Percentiles rank a stretch among this genome's conserved stretches.
Evolutionary conservation across 208 protist species (phyloP).

Genomic region (Leishmania major): DNA sequence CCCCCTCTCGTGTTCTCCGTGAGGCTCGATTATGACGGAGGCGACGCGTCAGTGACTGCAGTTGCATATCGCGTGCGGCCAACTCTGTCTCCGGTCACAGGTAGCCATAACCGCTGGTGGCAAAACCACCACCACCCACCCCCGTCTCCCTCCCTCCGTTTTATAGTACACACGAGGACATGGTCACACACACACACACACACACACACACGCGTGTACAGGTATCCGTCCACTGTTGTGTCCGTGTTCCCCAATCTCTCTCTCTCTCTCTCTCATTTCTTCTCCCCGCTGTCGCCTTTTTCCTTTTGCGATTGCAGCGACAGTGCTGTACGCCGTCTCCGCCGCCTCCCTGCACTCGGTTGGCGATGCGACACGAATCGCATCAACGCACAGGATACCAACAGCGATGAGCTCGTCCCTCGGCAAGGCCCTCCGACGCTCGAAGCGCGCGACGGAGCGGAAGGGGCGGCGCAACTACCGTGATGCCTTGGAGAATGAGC

Average conservation of each 20-base stretch:
- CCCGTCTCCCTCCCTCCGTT: neutral
- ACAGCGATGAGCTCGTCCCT: slow-evolving; percentile 53
- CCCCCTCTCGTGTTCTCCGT: neutral
- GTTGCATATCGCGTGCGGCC: neutral
- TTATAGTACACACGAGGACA: neutral
- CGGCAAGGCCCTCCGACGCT: slow-evolving; percentile 79
- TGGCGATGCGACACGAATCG: neutral
- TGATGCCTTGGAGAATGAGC: slow-evolving; percentile 53
- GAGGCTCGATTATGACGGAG: neutral
- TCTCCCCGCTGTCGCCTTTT: neutral
- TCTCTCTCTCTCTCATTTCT: neutral
- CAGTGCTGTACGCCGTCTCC: neutral
- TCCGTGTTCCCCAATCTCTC: neutral
- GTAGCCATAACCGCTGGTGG: neutral
- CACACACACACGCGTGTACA: too few species aligned
- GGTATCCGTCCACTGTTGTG: neutral
- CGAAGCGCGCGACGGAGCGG: slow-evolving; percentile 52
- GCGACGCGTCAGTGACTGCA: neutral
- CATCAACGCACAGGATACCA: neutral
- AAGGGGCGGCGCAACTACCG: slow-evolving; percentile 48
- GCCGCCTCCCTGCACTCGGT: neutral
- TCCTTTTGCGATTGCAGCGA: neutral
- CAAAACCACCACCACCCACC: too few species aligned
- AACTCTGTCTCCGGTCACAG: neutral
- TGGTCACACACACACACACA: slow-evolving; percentile 1